A percentile compares a stretch with the other conserved stretches of the same genome.
Evolutionary conservation across 164 flowering plant genomes (phyloP).

Genomic region (Saururus chinensis): DNA sequence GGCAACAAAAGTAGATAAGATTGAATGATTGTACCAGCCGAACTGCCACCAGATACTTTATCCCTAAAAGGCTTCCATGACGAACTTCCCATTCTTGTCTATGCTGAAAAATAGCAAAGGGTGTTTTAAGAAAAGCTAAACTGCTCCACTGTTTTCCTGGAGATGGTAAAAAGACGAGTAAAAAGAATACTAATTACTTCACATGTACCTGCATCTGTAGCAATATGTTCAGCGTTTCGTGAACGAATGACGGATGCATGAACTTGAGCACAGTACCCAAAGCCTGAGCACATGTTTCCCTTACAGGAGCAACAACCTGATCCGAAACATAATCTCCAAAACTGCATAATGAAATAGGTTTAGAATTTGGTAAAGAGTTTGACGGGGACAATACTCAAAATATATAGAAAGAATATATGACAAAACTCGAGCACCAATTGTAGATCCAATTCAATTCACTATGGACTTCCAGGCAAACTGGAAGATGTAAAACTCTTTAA

Average conservation of each 20-base stretch:
- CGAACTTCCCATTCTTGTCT: slow-evolving; percentile 99
- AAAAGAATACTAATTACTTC: neutral
- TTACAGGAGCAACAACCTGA: slow-evolving; percentile 99
- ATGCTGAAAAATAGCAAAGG: slow-evolving; percentile 42
- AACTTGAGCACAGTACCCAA: slow-evolving; percentile 89
- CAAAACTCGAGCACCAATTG: too few relatives aligned
- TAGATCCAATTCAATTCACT: too few relatives aligned
- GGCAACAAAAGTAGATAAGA: neutral
- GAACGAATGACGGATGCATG: slow-evolving; percentile 77
- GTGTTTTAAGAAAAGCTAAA: neutral
- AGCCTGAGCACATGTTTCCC: slow-evolving; percentile 99
- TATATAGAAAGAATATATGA: too few relatives aligned
- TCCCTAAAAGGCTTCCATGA: slow-evolving; percentile 95
- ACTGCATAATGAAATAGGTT: slow-evolving; percentile 24
- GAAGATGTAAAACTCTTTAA: too few relatives aligned
- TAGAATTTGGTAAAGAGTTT: too few relatives aligned
- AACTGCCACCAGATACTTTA: slow-evolving; percentile 94
- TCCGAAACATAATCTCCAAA: slow-evolving; percentile 99
- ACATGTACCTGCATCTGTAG: slow-evolving; percentile 88
- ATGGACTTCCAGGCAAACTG: too few relatives aligned
- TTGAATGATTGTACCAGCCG: slow-evolving; percentile 44
- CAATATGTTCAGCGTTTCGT: slow-evolving; percentile 70
- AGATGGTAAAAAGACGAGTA: neutral
- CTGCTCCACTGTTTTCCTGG: too few relatives aligned
- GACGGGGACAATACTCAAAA: too few relatives aligned